Conservation (phyloP, 768 basidiomycete species). For the Amanita brunnescens region DNA sequence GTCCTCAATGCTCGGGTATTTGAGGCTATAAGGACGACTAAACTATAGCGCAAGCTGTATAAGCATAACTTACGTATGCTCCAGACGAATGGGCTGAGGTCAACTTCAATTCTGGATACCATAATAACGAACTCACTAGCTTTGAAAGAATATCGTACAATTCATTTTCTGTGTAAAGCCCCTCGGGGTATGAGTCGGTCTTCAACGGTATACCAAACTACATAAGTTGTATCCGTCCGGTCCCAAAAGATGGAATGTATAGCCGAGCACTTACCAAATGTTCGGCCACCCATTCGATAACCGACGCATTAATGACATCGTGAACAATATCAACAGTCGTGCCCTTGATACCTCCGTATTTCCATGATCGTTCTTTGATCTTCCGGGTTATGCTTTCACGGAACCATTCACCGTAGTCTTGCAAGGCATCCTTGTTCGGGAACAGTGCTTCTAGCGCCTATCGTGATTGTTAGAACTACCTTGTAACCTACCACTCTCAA, state of each 20-base stretch:
- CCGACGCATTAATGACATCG: constrained; percentile 38
- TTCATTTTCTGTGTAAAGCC: constrained; percentile 37
- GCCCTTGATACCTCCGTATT: constrained; percentile 24
- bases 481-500: constrained; percentile 9
- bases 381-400: constrained; percentile 18
- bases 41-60: background rate
- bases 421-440: constrained; percentile 23
- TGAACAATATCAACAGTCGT: constrained; percentile 38
- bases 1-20: constrained; percentile 9
- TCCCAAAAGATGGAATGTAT: background rate
- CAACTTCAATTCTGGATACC: background rate
- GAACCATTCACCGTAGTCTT: constrained; percentile 22
- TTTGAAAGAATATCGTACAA: constrained; percentile 34
- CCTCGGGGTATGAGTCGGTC: constrained; percentile 33
- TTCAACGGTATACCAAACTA: constrained; percentile 40
- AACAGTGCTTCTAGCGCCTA: constrained; percentile 26
- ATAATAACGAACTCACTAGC: constrained; percentile 18
- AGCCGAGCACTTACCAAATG: constrained; percentile 1
- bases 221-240: background rate
- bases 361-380: constrained; percentile 25
- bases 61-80: constrained; percentile 2
- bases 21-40: background rate
- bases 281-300: constrained; percentile 19
- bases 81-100: background rate
- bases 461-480: background rate